Conservation (phyloP, 1,284 basidiomycete genomes). For the Waitea zeae region DNA sequence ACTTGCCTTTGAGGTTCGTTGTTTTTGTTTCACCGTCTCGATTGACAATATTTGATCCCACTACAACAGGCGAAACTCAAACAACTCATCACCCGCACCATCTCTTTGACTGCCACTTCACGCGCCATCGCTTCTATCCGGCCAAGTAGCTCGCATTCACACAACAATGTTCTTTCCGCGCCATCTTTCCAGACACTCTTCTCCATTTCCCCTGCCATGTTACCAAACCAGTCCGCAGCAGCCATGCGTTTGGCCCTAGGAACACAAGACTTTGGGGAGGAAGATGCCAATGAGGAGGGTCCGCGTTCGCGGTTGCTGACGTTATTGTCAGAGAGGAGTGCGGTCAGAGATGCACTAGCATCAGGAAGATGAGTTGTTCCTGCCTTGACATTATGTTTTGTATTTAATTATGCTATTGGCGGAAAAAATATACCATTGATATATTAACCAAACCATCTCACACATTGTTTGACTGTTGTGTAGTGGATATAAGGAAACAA, state of each 20-base stretch:
- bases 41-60: background rate
- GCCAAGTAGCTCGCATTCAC: slow-evolving; percentile 33
- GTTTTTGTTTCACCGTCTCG: background rate
- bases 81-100: slow-evolving; percentile 60
- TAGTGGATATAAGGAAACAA: too few relatives aligned
- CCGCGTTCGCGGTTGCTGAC: background rate
- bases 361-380: too few relatives aligned
- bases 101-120: slow-evolving; percentile 59
- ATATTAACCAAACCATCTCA: too few relatives aligned
- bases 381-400: too few relatives aligned
- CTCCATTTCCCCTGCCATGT: slow-evolving; percentile 55
- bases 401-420: too few relatives aligned
- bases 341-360: too few relatives aligned
- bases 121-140: slow-evolving; percentile 59
- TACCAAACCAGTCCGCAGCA: slow-evolving; percentile 59
- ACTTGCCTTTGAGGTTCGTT: slow-evolving; percentile 54
- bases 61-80: slow-evolving; percentile 53
- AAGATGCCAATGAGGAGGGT: background rate
- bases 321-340: background rate
- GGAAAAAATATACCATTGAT: too few relatives aligned
- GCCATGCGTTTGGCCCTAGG: slow-evolving; percentile 50
- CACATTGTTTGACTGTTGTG: too few relatives aligned
- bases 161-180: slow-evolving; percentile 32
- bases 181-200: slow-evolving; percentile 62
- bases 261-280: slow-evolving; percentile 32